These are phyloP conservation scores for Solanum raphanifolium DNA, from an alignment of 257 asterid species.

Conservation along the genomic window DNA sequence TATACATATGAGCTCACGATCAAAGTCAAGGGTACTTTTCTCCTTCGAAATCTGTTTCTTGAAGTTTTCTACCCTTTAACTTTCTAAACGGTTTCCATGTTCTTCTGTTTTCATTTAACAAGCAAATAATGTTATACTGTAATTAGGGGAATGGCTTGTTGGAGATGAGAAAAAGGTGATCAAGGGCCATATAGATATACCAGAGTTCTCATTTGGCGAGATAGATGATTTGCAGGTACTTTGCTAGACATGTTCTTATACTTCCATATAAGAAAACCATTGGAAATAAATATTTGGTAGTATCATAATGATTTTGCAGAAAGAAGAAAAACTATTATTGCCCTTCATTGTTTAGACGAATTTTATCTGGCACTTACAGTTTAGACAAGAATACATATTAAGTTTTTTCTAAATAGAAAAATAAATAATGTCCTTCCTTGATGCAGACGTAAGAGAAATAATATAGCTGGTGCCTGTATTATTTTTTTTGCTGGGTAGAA, in stretches of 20 bases:
- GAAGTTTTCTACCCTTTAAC: not conserved
- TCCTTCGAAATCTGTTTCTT: not conserved
- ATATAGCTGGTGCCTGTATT: not conserved
- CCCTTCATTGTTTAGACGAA: not conserved
- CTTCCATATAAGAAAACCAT: not conserved
- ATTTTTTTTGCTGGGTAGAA: not conserved
- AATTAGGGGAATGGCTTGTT: constrained; percentile 71
- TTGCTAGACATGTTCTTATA: not conserved
- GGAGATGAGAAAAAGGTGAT: constrained; percentile 63
- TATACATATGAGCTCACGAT: constrained; percentile 76
- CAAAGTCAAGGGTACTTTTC: constrained; percentile 53
- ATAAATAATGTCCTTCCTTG: not conserved
- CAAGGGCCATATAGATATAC: constrained; percentile 65
- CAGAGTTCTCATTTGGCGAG: constrained; percentile 87
- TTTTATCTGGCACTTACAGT: not conserved
- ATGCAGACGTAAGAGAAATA: not conserved
- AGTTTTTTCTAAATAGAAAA: not conserved
- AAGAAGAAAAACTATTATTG: not conserved
- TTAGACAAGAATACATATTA: not conserved
- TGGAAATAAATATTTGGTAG: not conserved
- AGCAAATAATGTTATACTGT: not conserved
- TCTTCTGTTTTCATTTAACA: not conserved
- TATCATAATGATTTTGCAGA: not conserved
- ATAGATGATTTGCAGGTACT: constrained; percentile 86
- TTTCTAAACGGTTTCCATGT: not conserved